Conservation (phyloP, 2,329 filamentous ascomycete species). For the Diaporthe caulivora region DNA sequence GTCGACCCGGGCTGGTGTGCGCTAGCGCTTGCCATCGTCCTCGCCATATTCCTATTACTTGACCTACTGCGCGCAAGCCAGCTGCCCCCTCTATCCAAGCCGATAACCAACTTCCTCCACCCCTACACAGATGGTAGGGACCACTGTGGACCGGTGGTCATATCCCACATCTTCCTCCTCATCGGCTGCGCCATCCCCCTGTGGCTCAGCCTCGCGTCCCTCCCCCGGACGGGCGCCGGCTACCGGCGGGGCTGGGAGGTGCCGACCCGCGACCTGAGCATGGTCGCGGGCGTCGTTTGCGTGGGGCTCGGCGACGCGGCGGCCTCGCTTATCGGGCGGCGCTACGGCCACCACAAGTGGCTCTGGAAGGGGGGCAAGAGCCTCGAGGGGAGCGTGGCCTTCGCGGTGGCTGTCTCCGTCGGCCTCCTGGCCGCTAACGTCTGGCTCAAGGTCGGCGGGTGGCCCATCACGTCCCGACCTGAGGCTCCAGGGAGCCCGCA, state of each 20-base stretch:
- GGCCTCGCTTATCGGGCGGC: constrained; percentile 87
- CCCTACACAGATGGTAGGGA: constrained; percentile 96
- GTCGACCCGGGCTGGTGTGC: constrained; percentile 88
- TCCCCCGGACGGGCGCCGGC: constrained; percentile 67
- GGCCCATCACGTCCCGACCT: constrained; percentile 76
- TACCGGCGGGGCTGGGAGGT: constrained; percentile 82
- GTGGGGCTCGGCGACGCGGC: constrained; percentile 96
- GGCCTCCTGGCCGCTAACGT: constrained; percentile 78
- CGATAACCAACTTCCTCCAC: constrained; percentile 86
- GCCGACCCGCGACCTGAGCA: constrained; percentile 79
- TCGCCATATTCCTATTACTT: constrained; percentile 88
- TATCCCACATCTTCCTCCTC: constrained; percentile 95
- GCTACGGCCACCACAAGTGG: constrained; percentile 92
- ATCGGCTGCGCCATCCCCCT: constrained; percentile 95
- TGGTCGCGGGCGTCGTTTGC: constrained; percentile 93
- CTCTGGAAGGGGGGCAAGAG: constrained; percentile 97
- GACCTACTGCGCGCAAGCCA: constrained; percentile 92
- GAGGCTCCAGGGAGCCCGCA: background rate
- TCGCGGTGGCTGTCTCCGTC: constrained; percentile 81
- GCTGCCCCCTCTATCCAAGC: constrained; percentile 88
- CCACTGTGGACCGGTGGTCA: constrained; percentile 91
- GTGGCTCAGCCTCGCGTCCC: constrained; percentile 85
- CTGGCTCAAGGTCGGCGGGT: constrained; percentile 84
- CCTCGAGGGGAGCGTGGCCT: constrained; percentile 87
- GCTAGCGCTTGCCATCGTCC: constrained; percentile 81